Base-by-base conservation (phyloP, 2,329 filamentous ascomycete species). In the Aspergillus neoniger region DNA sequence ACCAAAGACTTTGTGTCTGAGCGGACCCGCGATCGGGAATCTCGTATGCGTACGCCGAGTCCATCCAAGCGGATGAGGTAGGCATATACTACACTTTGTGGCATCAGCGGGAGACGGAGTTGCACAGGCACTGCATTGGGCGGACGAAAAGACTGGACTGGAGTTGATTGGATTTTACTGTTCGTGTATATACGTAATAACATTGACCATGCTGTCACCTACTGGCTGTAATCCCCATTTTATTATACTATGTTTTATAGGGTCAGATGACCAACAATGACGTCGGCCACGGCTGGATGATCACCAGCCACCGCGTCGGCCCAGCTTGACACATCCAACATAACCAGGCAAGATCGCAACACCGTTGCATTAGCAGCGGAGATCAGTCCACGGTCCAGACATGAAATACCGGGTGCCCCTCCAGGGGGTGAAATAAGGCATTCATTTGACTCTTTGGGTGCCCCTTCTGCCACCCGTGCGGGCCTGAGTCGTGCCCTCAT, bases 31-130 rank as follows among this genome's bases (percentile, higher is more conserved):
- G 70, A 71, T 39, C 68, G 71, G 4, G 69, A 72, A 44, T 64
- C 64, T 10, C 71, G 75, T 47, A 60, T 74, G 51, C 74, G 73
- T n/a, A 76, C 73, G 2, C 76, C 76, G 15, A 77, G 75, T 61
- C 76, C 76, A 3, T 66, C 68, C 2, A 77, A 77, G 61, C 67
- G 73, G 14, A 28, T 55, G 53, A 23, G 41, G 23, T 55, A 41
- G 30, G 10, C 17, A 12, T 19, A 15, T 4, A 6, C 39, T 38
- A 36, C 50, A 39, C 3, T 32, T 32, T 28, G 14, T 43, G 21
- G 15, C 30, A 25, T 23, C 44, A 15, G 23, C 36, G 32, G 32
- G 32, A 36, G 32, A 14, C 32, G 32, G 32, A 36, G 48, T 38
- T 23, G 14, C 25, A 55, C 15, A 23, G 43, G 12, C 48, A 36